Conservation (phyloP, 306 rosid genomes). For the Cucurbita pepo region DNA sequence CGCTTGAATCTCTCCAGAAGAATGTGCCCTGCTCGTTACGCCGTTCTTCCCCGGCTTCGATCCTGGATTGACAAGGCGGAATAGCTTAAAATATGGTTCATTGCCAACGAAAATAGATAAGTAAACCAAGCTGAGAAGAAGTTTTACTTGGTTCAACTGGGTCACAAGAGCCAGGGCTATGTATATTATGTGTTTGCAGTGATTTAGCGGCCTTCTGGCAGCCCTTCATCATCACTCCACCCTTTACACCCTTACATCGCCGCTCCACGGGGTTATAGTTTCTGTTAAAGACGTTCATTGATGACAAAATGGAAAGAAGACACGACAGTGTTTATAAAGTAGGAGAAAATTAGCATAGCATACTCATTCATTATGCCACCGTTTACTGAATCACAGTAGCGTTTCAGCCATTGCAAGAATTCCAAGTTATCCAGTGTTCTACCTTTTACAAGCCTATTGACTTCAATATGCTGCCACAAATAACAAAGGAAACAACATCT, state of each 20-base stretch:
- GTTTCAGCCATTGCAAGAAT: constrained; percentile 95
- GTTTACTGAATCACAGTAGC: constrained; percentile 80
- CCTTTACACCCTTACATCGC: constrained; percentile 63
- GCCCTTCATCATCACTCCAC: constrained; percentile 30
- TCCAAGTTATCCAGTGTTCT: constrained; percentile 94
- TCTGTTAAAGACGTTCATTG: constrained; percentile 15
- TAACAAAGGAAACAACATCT: neutral
- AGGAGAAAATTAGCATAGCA: neutral
- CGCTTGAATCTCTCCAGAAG: constrained; percentile 46
- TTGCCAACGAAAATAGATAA: neutral
- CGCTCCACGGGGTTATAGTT: constrained; percentile 83
- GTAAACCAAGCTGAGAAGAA: constrained; percentile 10
- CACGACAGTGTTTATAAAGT: too few species aligned
- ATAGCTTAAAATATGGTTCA: constrained; percentile 6
- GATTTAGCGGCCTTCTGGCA: constrained; percentile 53
- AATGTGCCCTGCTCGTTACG: constrained; percentile 24
- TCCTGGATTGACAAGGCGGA: constrained; percentile 23
- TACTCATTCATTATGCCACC: constrained; percentile 84
- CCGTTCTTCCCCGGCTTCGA: constrained; percentile 44
- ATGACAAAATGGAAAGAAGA: constrained; percentile 2
- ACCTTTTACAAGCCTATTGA: constrained; percentile 91
- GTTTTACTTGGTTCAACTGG: constrained; percentile 16
- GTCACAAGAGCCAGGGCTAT: constrained; percentile 22
- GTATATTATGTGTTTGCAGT: constrained; percentile 34
- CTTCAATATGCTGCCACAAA: constrained; percentile 69